phyloP scores from a whole-genome alignment of 2,329 filamentous ascomycete species.

The Fonsecaea monophora region DNA sequence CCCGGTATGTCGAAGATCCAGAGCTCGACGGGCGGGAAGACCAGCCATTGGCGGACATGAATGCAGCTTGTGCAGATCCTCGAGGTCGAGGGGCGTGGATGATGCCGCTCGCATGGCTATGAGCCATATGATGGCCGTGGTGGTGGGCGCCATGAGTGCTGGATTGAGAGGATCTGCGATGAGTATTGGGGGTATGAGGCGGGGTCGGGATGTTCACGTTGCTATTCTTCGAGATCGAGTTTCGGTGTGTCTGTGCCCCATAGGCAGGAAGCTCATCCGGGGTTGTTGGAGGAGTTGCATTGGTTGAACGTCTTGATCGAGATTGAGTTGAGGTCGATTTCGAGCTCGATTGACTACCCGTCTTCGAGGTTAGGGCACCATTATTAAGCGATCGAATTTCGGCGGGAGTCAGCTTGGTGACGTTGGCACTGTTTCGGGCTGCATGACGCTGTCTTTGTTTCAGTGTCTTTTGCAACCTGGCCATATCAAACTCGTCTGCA shows the following conservation, averaged over 20 bases:
- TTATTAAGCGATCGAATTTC: slow-evolving; percentile 41
- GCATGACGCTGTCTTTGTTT: slow-evolving; percentile 37
- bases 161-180: slow-evolving; percentile 32
- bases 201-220: slow-evolving; percentile 35
- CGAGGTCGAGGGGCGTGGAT: slow-evolving; percentile 36
- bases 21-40: slow-evolving; percentile 38
- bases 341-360: slow-evolving; percentile 35
- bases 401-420: slow-evolving; percentile 39
- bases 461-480: slow-evolving; percentile 39
- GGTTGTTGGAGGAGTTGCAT: slow-evolving; percentile 32
- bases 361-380: slow-evolving; percentile 31
- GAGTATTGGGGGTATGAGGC: slow-evolving; percentile 31
- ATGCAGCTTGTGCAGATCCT: slow-evolving; percentile 33
- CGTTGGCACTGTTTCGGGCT: slow-evolving; percentile 31
- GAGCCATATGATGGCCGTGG: slow-evolving; percentile 6
- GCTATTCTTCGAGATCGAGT: slow-evolving; percentile 25
- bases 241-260: slow-evolving; percentile 20
- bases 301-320: slow-evolving; percentile 30
- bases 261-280: slow-evolving; percentile 29
- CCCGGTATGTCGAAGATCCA: slow-evolving; percentile 37
- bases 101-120: slow-evolving; percentile 25
- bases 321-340: slow-evolving; percentile 27
- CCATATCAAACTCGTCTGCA: slow-evolving; percentile 41
- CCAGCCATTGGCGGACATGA: slow-evolving; percentile 30
- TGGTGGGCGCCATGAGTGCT: slow-evolving; percentile 28